Conservation (phyloP, 768 basidiomycete species). For the Tulasnella sp. region DNA sequence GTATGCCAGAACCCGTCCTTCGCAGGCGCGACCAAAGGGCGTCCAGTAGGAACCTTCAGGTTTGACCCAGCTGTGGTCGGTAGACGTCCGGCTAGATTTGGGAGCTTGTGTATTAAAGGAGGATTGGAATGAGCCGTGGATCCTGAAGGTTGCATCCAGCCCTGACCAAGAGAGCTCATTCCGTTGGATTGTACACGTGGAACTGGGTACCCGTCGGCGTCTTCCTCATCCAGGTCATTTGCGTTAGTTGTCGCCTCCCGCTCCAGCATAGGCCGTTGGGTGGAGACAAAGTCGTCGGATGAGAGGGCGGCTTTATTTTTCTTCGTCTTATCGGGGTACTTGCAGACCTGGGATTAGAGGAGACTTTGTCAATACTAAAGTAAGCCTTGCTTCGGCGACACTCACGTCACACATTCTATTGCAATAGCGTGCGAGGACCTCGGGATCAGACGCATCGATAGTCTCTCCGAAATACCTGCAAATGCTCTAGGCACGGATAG, state of each 20-base stretch:
- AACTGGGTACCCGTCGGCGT: slow-evolving; percentile 23
- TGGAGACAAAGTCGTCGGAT: slow-evolving; percentile 44
- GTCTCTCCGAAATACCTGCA: slow-evolving; percentile 81
- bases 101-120: not conserved
- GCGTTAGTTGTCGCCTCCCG: slow-evolving; percentile 39
- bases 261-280: slow-evolving; percentile 37
- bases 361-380: not conserved
- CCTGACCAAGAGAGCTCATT: not conserved
- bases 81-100: not conserved
- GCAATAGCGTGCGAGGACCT: slow-evolving; percentile 58
- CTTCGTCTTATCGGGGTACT: slow-evolving; percentile 69
- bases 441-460: slow-evolving; percentile 55
- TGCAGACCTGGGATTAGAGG: slow-evolving; percentile 62
- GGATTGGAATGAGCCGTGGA: not conserved
- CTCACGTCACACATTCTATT: slow-evolving; percentile 81
- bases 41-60: not conserved
- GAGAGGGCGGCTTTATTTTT: slow-evolving; percentile 57
- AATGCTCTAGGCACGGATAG: slow-evolving; percentile 54
- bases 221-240: slow-evolving; percentile 40
- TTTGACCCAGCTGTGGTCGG: not conserved
- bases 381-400: slow-evolving; percentile 20
- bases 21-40: not conserved
- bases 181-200: not conserved
- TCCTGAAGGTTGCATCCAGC: not conserved
- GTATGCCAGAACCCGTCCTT: slow-evolving; percentile 20